Evolutionary conservation across 2,329 filamentous ascomycete genomes (phyloP), one percentile per base, ranked within the genome.

Genomic region (Pyrenochaeta sp.): DNA sequence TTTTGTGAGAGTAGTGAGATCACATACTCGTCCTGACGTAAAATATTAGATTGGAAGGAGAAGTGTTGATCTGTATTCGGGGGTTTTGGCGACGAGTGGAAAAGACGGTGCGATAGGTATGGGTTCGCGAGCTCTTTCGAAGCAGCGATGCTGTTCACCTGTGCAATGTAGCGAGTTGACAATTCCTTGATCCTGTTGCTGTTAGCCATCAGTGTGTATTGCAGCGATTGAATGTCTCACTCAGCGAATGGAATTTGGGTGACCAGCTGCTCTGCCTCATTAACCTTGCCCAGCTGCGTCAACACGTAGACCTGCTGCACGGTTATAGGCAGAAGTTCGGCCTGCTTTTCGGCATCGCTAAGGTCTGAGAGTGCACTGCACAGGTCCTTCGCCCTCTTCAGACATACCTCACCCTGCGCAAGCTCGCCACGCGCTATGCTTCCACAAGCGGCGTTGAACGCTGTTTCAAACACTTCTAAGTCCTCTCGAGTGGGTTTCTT

Each of bases 371-470:
- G 83, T 4, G 84, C 84, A 70, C 90, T 86, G 70, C 91, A 95
- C 17, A 94, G 79, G 61, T 87, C 84, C 63, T 83, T 84, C 2
- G 91, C 87, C 48, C 88, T 83, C 75, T 88, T 89, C 54, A 95
- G 77, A 51, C 93, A 79, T 20, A 88, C 78, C 18, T 86, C 82
- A 1, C 86, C 90, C 61, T 86, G 83, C 4, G 77, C 81, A 32
- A 90, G 79, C 63, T 90, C 87, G 7, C 87, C 88, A 41, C 85
- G 81, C 12, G 89, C 89, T 64, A 95, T 87, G 71, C 85, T 86
- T 17, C 83, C 83, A 72, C 90, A 94, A 7, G 90, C 91, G 20
- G 86, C 84, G 73, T 96, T 96, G 77, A 91, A 96, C 10, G 90
- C 88, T 21, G 89, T 88, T 78, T 95, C 91, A 64, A 95, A 95